phyloP scores from a whole-genome alignment of 805 yeast species.

The Candida hungchunana region DNA sequence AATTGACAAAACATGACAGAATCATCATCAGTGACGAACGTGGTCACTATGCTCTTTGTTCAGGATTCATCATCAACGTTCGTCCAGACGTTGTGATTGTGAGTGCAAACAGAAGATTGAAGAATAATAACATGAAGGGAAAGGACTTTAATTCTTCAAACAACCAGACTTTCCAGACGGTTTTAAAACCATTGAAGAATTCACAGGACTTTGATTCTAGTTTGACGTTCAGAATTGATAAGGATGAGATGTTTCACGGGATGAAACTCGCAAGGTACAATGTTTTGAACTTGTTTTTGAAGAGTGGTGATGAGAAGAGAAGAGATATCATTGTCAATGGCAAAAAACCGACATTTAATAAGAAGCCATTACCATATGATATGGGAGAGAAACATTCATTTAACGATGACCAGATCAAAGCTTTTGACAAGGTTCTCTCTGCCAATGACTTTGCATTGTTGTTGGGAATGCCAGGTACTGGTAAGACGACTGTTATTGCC shows the following conservation, averaged over 20 bases:
- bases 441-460: slow-evolving; percentile 76
- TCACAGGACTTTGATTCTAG: slow-evolving; percentile 6
- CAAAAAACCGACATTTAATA: slow-evolving; percentile 26
- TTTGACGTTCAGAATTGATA: slow-evolving; percentile 62
- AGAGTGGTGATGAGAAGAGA: slow-evolving; percentile 33
- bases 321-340: slow-evolving; percentile 33
- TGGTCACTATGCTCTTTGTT: slow-evolving; percentile 72
- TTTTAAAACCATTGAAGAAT: slow-evolving; percentile 28
- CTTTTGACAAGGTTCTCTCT: slow-evolving; percentile 59
- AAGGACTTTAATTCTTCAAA: slow-evolving; percentile 38
- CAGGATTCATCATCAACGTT: slow-evolving; percentile 50
- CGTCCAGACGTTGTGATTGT: slow-evolving; percentile 42
- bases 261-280: slow-evolving; percentile 76
- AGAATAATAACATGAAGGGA: slow-evolving; percentile 29
- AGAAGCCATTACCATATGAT: slow-evolving; percentile 23
- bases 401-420: slow-evolving; percentile 68
- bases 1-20: slow-evolving; percentile 54
- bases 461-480: slow-evolving; percentile 98
- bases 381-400: slow-evolving; percentile 29
- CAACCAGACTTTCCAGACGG: slow-evolving; percentile 52
- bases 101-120: slow-evolving; percentile 50
- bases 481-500: slow-evolving; percentile 87
- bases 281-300: slow-evolving; percentile 59
- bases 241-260: slow-evolving; percentile 72
- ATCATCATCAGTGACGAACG: slow-evolving; percentile 73